Base-by-base conservation (phyloP, 2,329 filamentous ascomycete species). In the Blastomyces gilchristii region DNA sequence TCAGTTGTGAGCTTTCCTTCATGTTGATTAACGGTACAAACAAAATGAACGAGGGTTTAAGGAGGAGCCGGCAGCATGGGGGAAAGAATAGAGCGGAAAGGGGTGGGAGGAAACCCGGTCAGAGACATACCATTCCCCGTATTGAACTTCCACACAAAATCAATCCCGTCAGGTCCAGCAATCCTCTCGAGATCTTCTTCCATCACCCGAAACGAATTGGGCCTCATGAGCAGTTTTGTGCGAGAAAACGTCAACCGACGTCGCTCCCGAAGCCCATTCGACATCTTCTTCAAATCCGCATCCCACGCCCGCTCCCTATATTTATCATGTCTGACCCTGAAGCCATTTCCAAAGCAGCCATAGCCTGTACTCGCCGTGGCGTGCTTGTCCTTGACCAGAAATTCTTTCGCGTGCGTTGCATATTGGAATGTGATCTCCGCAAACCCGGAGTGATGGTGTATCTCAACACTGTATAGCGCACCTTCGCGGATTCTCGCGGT, bases 141-240 rank as follows among this genome's bases (percentile, higher is more conserved):
- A 62, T 78, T 78, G 65, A 77, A 78, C 6, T 76, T 69, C 73
- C 75, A 78, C 18, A 76, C 67, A 62, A 77, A 71, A 61, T 78
- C 76, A 61, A 78, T 70, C 59, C 75, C 75, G 34, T 71, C 70
- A 6, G 67, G 60, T 9, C 75, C 71, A 39, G 77, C 67, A 39
- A 71, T 64, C 22, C 70, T 69, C 45, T 63, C 60, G 31, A 77
- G 68, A 62, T 76, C 74, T 28, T 70, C 70, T 61, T 69, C 70
- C 69, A 77, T 76, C 53, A 70, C 72, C 14, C 69, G 68, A 14
- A 72, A 68, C 34, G 70, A 71, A 68, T 74, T 64, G 18, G 69
- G 67, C 56, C 72, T 70, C 11, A 69, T 71, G 67, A 78, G 76
- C 9, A 78, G 69, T 47, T 73, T 71, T 58, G 73, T 71, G 52